A percentile compares a stretch with the other conserved stretches of the same genome.
These are phyloP conservation scores for Pyrenophora teres DNA, from an alignment of 2,329 filamentous ascomycete genomes.

Conservation along the genomic window DNA sequence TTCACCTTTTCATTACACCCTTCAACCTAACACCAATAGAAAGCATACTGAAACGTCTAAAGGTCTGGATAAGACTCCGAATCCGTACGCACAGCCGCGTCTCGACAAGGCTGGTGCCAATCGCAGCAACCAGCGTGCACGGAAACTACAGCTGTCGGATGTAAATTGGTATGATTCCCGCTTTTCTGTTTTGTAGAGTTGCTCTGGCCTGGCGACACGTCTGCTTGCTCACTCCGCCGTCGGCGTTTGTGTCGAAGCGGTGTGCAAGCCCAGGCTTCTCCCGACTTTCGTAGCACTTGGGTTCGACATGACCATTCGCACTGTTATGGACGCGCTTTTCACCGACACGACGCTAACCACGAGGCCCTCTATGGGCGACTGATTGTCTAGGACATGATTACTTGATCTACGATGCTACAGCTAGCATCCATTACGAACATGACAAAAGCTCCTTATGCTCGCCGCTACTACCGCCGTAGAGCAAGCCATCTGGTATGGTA, in stretches of 20 bases:
- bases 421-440: slow-evolving; percentile 27
- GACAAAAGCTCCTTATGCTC: slow-evolving; percentile 8
- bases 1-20: slow-evolving; percentile 49
- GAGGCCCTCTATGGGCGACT: slow-evolving; percentile 31
- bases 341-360: slow-evolving; percentile 29
- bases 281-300: slow-evolving; percentile 3
- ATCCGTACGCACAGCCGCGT: slow-evolving; percentile 52
- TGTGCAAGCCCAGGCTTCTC: slow-evolving; percentile 12
- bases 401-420: slow-evolving; percentile 25
- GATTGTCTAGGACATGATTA: slow-evolving; percentile 39
- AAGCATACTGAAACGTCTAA: slow-evolving; percentile 46
- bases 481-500: slow-evolving; percentile 6
- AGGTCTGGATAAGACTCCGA: slow-evolving; percentile 49
- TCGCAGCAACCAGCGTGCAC: slow-evolving; percentile 76
- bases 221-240: not conserved
- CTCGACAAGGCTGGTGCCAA: slow-evolving; percentile 65
- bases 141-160: slow-evolving; percentile 93
- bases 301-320: slow-evolving; percentile 12
- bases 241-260: slow-evolving; percentile 16
- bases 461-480: slow-evolving; percentile 6
- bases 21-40: slow-evolving; percentile 57
- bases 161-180: slow-evolving; percentile 82
- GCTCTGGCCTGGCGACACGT: slow-evolving; percentile 12
- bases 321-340: slow-evolving; percentile 3
- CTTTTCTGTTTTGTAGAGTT: slow-evolving; percentile 24